Percentiles rank a stretch among this genome's conserved stretches.
These are phyloP conservation scores for Xerophyta viscosa DNA, from an alignment of 106 monocot species.

Conservation along the genomic window DNA sequence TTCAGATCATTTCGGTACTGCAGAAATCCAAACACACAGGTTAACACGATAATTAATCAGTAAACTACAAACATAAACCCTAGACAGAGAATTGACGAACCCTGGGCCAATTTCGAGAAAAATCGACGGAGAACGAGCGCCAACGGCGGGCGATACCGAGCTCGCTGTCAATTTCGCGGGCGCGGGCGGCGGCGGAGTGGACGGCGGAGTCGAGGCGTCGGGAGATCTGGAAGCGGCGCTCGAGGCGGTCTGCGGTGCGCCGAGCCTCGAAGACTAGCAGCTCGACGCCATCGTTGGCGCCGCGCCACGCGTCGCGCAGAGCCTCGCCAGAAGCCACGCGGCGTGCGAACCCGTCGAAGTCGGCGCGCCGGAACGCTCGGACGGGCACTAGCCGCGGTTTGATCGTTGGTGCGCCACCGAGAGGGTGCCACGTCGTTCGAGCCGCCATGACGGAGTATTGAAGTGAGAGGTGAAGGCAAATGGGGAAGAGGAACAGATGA, in stretches of 20 bases:
- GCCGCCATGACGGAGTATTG: not conserved
- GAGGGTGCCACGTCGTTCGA: not conserved
- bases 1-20: constrained; percentile 81
- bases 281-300: constrained; percentile 79
- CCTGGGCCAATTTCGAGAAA: constrained; percentile 88
- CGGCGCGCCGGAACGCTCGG: constrained; percentile 50
- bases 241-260: constrained; percentile 57
- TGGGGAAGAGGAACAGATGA: not conserved
- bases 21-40: constrained; percentile 15
- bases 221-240: constrained; percentile 54
- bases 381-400: too few species aligned
- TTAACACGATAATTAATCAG: too few species aligned
- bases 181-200: constrained; percentile 29
- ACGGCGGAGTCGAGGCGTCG: constrained; percentile 46
- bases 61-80: not conserved
- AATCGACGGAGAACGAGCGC: constrained; percentile 66
- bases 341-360: constrained; percentile 64
- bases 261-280: constrained; percentile 62
- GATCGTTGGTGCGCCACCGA: too few species aligned
- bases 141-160: constrained; percentile 59
- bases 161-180: constrained; percentile 68
- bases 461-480: not conserved
- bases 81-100: constrained; percentile 20
- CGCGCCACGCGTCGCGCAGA: constrained; percentile 63
- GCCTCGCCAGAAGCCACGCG: constrained; percentile 63